Conservation (phyloP, 768 basidiomycete species). For the Pholiota conissans region DNA sequence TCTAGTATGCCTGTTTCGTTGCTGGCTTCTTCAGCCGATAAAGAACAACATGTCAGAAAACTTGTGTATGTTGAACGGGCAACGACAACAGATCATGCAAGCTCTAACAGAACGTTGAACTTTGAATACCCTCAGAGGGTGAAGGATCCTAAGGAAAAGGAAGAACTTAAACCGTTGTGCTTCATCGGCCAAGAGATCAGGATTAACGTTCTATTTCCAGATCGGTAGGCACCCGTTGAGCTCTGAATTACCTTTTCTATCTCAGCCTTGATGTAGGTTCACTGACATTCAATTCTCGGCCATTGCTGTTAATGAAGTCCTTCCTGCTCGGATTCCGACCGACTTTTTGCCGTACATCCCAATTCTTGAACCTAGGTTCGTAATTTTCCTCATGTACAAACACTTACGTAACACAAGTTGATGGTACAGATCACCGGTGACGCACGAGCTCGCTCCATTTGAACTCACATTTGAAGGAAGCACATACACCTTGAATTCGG, state of each 20-base stretch:
- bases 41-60: slow-evolving; percentile 8
- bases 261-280: not conserved
- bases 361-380: not conserved
- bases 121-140: slow-evolving; percentile 2
- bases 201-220: slow-evolving; percentile 21
- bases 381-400: not conserved
- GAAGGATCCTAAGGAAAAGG: not conserved
- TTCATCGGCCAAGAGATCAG: slow-evolving; percentile 5
- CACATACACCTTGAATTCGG: slow-evolving; percentile 12
- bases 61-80: slow-evolving; percentile 12
- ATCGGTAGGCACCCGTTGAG: slow-evolving; percentile 19
- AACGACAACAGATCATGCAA: not conserved
- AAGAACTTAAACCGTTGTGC: not conserved
- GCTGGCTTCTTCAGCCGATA: not conserved
- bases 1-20: not conserved
- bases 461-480: slow-evolving; percentile 4
- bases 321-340: not conserved
- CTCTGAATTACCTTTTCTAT: not conserved
- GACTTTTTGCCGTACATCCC: not conserved
- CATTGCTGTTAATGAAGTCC: not conserved
- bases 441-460: slow-evolving; percentile 4
- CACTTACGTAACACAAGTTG: not conserved
- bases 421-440: not conserved
- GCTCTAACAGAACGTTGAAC: slow-evolving; percentile 3
- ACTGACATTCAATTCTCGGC: slow-evolving; percentile 6